Evolutionary conservation across 257 asterid genomes (phyloP), one percentile per base, ranked within the genome.

Genomic region (Salvia hispanica): DNA sequence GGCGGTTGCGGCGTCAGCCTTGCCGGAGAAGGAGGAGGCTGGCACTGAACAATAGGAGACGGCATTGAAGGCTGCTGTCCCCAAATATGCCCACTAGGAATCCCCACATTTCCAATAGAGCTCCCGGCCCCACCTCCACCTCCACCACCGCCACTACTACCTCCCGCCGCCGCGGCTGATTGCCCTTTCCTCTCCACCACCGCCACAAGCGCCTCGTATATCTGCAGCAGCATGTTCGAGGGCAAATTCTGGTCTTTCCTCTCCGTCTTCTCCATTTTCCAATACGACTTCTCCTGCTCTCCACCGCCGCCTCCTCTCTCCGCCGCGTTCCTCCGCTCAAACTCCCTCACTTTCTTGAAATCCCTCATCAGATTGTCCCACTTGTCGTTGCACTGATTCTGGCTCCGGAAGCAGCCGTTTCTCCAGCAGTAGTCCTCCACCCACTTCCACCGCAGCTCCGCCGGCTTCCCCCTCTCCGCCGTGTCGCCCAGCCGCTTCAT

Each of bases 331-430:
- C 70, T 71, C 70, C 39, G 39, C 39, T 92, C 89, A 25, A 81
- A 80, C 12, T 89, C 96, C 55, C 96, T 80, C 11, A 92, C 89
- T 59, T 83, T 87, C 84, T 92, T 92, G 84, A 89, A 92, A 81
- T 92, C 98, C 52, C 98, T 77, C 96, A 89, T 89, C 15, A 91
- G 77, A 81, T 89, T 91, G 64, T 89, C 98, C 98, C 96, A 89
- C 48, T 92, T 92, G 58, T 89, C 98, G 65, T 92, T 92, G 59
- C 98, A 92, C 82, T 92, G 96, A 5, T 83, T 92, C 50, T 89
- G 98, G 79, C 98, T 92, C 65, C 98, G 81, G 60, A 85, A 77
- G 47, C 96, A 89, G 10, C 86, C 88, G 9, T 78, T 72, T 13
- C 71, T 80, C 95, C 95, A 85, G 68, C 98, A 92, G 44, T 84